Evolutionary conservation across 768 basidiomycete genomes (phyloP).

Genomic region (Collybiopsis luxurians): DNA sequence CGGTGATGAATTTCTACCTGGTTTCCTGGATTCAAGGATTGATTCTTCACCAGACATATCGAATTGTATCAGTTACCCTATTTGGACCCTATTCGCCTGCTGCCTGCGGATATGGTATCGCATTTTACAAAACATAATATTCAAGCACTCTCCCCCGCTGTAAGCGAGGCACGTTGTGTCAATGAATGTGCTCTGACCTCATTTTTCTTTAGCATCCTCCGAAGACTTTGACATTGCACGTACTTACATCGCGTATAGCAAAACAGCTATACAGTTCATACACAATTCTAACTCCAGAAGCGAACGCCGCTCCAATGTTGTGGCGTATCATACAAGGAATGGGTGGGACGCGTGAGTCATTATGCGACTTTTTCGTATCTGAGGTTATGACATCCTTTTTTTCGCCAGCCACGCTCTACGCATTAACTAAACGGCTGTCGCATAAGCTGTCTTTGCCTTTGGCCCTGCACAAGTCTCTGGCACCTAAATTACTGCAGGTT

Average conservation of each 20-base stretch:
- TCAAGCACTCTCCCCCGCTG: conserved; percentile 68
- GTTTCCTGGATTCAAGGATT: conserved; percentile 6
- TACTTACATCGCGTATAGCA: conserved; percentile 60
- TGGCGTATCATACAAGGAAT: conserved; percentile 73
- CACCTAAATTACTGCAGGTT: conserved; percentile 34
- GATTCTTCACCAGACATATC: conserved; percentile 51
- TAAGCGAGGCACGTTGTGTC: conserved; percentile 31
- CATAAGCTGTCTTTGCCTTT: conserved; percentile 56
- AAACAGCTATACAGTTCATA: conserved; percentile 50
- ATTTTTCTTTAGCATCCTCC: conserved; percentile 58
- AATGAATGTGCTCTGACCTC: neutral
- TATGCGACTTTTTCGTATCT: neutral
- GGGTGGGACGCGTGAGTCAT: conserved; percentile 70
- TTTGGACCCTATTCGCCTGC: conserved; percentile 61
- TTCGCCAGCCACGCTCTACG: conserved; percentile 59
- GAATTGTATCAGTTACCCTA: conserved; percentile 79
- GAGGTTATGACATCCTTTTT: neutral
- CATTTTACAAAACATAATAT: conserved; percentile 74
- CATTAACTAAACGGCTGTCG: conserved; percentile 58
- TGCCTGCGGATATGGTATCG: conserved; percentile 57
- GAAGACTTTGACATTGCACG: conserved; percentile 52
- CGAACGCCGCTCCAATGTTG: conserved; percentile 71
- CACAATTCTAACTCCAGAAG: conserved; percentile 65
- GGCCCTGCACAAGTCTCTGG: conserved; percentile 54
- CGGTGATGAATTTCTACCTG: conserved; percentile 41